Evolutionary conservation across 139 green algal species (phyloP).

Genomic region (Chlamydomonas asymmetrica): DNA sequence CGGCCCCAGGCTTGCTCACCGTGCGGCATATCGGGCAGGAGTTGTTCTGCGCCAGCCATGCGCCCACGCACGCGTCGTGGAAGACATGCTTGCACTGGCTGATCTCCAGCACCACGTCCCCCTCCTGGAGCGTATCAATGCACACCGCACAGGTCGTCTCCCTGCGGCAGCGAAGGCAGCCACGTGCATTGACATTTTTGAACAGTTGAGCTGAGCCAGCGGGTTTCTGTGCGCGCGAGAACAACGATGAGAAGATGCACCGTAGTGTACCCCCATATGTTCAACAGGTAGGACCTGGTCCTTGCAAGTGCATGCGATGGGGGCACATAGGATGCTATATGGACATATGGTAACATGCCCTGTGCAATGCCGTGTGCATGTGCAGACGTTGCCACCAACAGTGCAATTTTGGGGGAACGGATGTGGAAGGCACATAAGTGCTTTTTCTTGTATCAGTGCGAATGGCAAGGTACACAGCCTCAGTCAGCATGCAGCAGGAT

Average conservation of each 20-base stretch:
- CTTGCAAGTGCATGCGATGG: no score
- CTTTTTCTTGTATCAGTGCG: no score
- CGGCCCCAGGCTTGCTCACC: no score
- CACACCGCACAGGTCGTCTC: constrained; percentile 39
- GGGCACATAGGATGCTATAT: no score
- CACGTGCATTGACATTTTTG: constrained; percentile 41
- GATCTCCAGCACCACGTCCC: constrained; percentile 69
- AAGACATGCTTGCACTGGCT: constrained; percentile 68
- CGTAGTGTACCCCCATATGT: no score
- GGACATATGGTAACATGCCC: no score
- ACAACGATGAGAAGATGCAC: no score
- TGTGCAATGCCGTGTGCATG: no score
- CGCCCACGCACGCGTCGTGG: constrained; percentile 74
- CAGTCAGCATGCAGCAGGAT: background rate
- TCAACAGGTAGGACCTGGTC: no score
- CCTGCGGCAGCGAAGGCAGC: constrained; percentile 34
- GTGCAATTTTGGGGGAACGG: no score
- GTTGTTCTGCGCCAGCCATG: constrained; percentile 76
- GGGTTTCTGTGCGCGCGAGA: background rate
- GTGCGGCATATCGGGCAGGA: constrained; percentile 76
- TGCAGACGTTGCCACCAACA: no score
- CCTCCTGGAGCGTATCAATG: constrained; percentile 44
- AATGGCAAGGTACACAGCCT: background rate
- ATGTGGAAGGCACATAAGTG: no score
- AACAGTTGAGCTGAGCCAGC: background rate